phyloP scores from a whole-genome alignment of 768 basidiomycete genomes.

The Amanita rubescens region DNA sequence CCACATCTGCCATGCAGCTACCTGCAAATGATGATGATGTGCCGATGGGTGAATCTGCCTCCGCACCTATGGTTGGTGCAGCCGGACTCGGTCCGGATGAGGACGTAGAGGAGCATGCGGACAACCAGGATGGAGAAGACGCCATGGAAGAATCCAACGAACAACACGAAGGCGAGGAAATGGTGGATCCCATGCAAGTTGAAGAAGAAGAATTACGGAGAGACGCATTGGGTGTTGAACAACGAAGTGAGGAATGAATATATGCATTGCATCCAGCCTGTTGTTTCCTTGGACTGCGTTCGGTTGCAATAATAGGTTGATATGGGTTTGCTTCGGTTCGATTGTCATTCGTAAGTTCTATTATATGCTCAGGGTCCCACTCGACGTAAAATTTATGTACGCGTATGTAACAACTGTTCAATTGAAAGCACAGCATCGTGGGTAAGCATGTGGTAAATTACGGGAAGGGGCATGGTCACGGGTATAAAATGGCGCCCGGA shows the following conservation, averaged over 20 bases:
- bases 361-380: no score
- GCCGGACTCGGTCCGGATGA: conserved; percentile 35
- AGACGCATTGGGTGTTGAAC: conserved; percentile 33
- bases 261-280: neutral
- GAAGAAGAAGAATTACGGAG: conserved; percentile 36
- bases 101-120: conserved; percentile 13
- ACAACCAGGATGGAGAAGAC: conserved; percentile 6
- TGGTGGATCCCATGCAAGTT: conserved; percentile 33
- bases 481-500: neutral
- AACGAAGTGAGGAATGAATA: conserved; percentile 6
- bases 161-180: conserved; percentile 28
- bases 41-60: conserved; percentile 11
- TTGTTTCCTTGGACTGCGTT: neutral
- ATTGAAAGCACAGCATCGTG: neutral
- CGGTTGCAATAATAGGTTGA: no score
- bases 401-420: no score
- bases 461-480: no score
- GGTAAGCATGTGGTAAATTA: no score
- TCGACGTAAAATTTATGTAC: no score
- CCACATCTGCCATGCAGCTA: neutral
- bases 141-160: conserved; percentile 21
- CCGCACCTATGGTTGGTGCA: conserved; percentile 13
- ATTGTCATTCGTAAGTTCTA: no score
- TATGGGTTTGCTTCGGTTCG: no score
- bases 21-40: conserved; percentile 11